phyloP scores from a whole-genome alignment of 371 early-diverging fungal species.

The Choanephora cucurbitarum region DNA sequence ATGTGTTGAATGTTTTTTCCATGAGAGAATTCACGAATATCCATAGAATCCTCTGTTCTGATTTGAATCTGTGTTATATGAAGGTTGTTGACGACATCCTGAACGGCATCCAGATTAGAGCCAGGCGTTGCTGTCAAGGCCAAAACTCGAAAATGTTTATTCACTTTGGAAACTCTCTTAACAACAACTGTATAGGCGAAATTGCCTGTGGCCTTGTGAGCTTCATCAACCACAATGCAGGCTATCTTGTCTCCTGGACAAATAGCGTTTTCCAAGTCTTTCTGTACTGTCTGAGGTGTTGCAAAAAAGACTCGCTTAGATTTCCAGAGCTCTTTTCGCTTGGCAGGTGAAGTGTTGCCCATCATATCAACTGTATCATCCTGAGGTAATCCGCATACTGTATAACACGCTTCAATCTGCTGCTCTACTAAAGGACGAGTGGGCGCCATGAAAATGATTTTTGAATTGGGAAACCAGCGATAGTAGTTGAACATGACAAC shows the following conservation, averaged over 20 bases:
- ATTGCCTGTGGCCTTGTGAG: slow-evolving; percentile 86
- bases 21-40: slow-evolving; percentile 76
- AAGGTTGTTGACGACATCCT: slow-evolving; percentile 75
- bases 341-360: slow-evolving; percentile 62
- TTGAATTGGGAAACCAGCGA: slow-evolving; percentile 92
- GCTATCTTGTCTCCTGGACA: slow-evolving; percentile 62
- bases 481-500: slow-evolving; percentile 94
- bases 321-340: slow-evolving; percentile 57
- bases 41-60: slow-evolving; percentile 89
- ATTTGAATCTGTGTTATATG: slow-evolving; percentile 80
- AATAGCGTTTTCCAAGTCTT: slow-evolving; percentile 69
- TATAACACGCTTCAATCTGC: slow-evolving; percentile 86
- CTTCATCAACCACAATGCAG: slow-evolving; percentile 91
- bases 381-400: slow-evolving; percentile 72
- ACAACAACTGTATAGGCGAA: slow-evolving; percentile 83
- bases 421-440: slow-evolving; percentile 92
- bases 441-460: slow-evolving; percentile 92
- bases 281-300: slow-evolving; percentile 90
- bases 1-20: slow-evolving; percentile 66
- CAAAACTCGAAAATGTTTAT: slow-evolving; percentile 73
- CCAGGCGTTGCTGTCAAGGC: slow-evolving; percentile 95
- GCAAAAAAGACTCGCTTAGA: slow-evolving; percentile 78
- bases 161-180: slow-evolving; percentile 47
- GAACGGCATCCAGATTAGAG: slow-evolving; percentile 72
- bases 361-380: slow-evolving; percentile 74